Evolutionary conservation across 371 early-diverging fungal genomes (phyloP).

Genomic region (Encephalitozoon cuniculi): DNA sequence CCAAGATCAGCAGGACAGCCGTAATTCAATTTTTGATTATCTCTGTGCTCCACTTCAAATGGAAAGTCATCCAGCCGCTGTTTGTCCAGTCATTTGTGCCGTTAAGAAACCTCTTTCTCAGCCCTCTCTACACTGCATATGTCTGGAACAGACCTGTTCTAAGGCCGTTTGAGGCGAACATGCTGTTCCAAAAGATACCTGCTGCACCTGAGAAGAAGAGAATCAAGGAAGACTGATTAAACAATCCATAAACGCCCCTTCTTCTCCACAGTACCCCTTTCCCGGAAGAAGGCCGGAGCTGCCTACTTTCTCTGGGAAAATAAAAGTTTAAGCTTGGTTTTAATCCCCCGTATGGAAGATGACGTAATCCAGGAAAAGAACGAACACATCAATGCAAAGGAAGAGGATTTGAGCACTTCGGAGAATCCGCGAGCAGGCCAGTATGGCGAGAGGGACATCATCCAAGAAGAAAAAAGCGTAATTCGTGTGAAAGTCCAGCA

Average conservation of each 20-base stretch:
- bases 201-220: constrained; percentile 15
- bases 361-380: background rate
- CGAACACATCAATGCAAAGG: background rate
- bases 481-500: constrained; percentile 42
- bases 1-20: constrained; percentile 27
- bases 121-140: constrained; percentile 57
- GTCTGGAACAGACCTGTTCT: constrained; percentile 50
- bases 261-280: background rate
- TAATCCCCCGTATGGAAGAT: background rate
- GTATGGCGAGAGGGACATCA: constrained; percentile 14
- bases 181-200: constrained; percentile 39
- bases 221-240: constrained; percentile 47
- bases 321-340: background rate
- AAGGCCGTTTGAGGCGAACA: constrained; percentile 61
- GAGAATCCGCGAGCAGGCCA: background rate
- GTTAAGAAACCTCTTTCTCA: constrained; percentile 54
- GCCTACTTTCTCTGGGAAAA: background rate
- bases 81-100: constrained; percentile 49
- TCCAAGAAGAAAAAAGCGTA: constrained; percentile 11
- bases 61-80: constrained; percentile 52
- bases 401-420: background rate
- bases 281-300: background rate
- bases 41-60: constrained; percentile 49
- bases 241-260: background rate
- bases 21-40: constrained; percentile 43